Base-by-base conservation (phyloP, 345 rosid species). In the Euphorbia lathyris region DNA sequence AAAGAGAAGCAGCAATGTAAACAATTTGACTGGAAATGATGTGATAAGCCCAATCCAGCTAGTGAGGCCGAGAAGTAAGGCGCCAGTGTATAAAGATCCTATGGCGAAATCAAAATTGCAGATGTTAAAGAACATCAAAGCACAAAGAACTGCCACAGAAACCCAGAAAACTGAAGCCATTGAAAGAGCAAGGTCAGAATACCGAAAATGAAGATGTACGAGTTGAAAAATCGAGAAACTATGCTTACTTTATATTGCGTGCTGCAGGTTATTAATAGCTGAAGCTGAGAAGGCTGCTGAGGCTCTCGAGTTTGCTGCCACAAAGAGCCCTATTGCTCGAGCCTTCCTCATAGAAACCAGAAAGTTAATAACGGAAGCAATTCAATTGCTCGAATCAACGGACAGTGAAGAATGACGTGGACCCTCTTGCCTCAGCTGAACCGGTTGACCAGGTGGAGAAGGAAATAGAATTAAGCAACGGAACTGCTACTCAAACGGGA, bases 281-380 rank as follows among this genome's bases (percentile, higher is more conserved):
- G 96, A 94, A 86, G 97, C 99, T 45, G 91, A 95, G 85, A 90
- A 82, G 73, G 99, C 99, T 60, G 96, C 93, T 9, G 80, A 78
- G 57, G 91, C 89, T 32, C 90, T 95, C 27, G 99, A 92, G 87
- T 74, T 79, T 68, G 92, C 90, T 74, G 97, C 99, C 45, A 32
- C 58, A 72, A 88, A 72, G 74, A 92, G 91, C 74, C 92, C 97
- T 29, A 69, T 91, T 63, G 99, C 96, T 72, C 87, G 62, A 71
- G 91, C 92, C 43, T 92, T 96, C 48, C 90, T 95, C 48, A 19
- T 82, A 27, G 97, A 95, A 81, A 82, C 90, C 72, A 88, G 89
- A 79, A 91, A 82, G 85, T 93, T 95, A 45, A 88, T 91, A 78
- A 88, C 93, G 29, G 97, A 95, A 85, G 99, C 99, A 73, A 87